Base-by-base conservation (phyloP, 169 alveolate genomes). In the Cryptosporidium muris region DNA sequence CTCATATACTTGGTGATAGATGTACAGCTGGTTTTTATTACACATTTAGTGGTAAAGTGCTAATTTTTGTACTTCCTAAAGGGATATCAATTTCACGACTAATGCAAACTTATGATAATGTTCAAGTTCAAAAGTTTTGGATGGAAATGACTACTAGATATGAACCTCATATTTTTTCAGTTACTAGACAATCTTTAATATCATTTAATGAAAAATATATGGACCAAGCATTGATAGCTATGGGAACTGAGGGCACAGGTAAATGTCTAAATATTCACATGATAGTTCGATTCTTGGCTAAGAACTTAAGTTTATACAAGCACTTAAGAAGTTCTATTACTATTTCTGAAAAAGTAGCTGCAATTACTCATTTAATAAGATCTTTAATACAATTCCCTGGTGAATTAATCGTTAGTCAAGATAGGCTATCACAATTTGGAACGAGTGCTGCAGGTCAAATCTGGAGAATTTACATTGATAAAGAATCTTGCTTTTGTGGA, bases 21-120 rank as follows among this genome's bases (percentile, higher is more conserved):
- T 74, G 85, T 40, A 43, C 85, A 6, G 42, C 49, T 12, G 85
- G 85, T 5, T 42, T 14, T 60, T 74, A 63, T 49, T 74, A 74
- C 62, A 74, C 85, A 14, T 74, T 74, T n/a, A 74, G 85, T 74
- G 85, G 85, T 5, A 74, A 74, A 58, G 37, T 74, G 34, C 62
- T 74, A 40, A 7, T 74, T 12, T 74, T 74, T 42, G 14, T 74
- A 6, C 67, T 74, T 2, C 85, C 85, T 45, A 74, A 68, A 48
- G 68, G 47, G 9, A 68, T 58, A 58, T 58, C 42, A 58, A 58
- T 54, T 49, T 68, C 85, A 25, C 54, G 68, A 47, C 40, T 74
- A 74, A 74, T 74, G 85, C 62, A 74, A 48, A 51, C 85, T 4
- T 74, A 74, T 43, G 60, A 60, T 42, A 74, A 68, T 45, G 7